Conservation (phyloP, 2,329 filamentous ascomycete genomes). For the Sclerotiophoma versabilis region DNA sequence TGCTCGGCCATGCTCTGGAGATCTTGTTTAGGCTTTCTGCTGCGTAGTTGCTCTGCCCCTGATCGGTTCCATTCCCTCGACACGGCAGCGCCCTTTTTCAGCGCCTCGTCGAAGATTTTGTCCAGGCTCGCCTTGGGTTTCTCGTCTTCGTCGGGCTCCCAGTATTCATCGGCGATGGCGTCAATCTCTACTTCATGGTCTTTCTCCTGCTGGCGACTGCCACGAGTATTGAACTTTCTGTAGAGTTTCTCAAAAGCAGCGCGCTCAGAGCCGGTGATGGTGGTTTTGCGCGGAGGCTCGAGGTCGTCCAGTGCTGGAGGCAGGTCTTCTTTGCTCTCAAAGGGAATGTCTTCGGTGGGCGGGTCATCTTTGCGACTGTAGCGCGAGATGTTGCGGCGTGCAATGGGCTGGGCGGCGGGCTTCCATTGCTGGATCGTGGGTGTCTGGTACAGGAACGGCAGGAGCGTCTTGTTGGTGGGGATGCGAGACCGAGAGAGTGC, state of each 20-base stretch:
- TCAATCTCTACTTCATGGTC: constrained; percentile 30
- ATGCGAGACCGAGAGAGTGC: constrained; percentile 40
- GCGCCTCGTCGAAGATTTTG: constrained; percentile 40
- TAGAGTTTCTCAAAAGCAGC: constrained; percentile 47
- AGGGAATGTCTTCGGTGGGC: constrained; percentile 54
- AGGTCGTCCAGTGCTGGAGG: constrained; percentile 29
- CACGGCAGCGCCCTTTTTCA: constrained; percentile 23
- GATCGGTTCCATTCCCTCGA: constrained; percentile 7
- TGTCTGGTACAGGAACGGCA: constrained; percentile 77
- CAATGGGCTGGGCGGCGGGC: constrained; percentile 23
- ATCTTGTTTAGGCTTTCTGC: constrained; percentile 12
- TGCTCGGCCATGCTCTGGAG: constrained; percentile 26
- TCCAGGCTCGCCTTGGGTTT: constrained; percentile 27
- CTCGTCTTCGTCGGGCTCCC: constrained; percentile 39
- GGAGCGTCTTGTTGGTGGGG: constrained; percentile 52
- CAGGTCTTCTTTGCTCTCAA: constrained; percentile 50
- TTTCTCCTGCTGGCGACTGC: constrained; percentile 23
- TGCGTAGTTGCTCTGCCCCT: constrained; percentile 12
- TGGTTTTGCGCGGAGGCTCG: constrained; percentile 34
- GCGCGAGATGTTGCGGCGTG: constrained; percentile 32
- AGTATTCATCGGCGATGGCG: constrained; percentile 42
- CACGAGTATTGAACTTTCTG: constrained; percentile 33
- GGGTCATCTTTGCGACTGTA: constrained; percentile 52
- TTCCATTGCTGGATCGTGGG: constrained; percentile 62
- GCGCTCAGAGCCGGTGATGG: constrained; percentile 47